Conservation (phyloP, 1,284 basidiomycete species). For the Pseudozyma tsukubaensis region DNA sequence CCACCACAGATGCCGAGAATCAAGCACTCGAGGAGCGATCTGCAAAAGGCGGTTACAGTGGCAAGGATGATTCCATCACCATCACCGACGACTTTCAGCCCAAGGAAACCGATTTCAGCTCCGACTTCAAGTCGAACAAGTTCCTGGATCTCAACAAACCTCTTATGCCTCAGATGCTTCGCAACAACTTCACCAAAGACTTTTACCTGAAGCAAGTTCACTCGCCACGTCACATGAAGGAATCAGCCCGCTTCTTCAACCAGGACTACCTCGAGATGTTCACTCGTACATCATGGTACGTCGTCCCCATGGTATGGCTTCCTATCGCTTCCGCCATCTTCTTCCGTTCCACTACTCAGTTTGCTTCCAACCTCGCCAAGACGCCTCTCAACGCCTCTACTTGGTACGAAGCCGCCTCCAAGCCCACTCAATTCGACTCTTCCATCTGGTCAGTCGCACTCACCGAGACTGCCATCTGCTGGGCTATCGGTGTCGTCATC, state of each 20-base stretch:
- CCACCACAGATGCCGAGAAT: conserved; percentile 46
- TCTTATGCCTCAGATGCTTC: conserved; percentile 84
- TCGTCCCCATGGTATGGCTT: conserved; percentile 90
- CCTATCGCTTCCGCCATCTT: conserved; percentile 87
- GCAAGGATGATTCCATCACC: conserved; percentile 72
- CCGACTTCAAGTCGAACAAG: conserved; percentile 79
- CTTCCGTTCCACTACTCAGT: conserved; percentile 83
- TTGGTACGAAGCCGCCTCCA: conserved; percentile 71
- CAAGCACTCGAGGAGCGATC: conserved; percentile 23
- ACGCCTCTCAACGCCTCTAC: conserved; percentile 33
- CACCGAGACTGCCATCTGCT: conserved; percentile 71
- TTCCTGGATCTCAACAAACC: conserved; percentile 93
- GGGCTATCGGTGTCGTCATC: conserved; percentile 86
- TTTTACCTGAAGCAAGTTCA: conserved; percentile 98
- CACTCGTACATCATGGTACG: conserved; percentile 92
- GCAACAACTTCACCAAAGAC: conserved; percentile 86
- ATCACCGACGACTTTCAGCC: conserved; percentile 72
- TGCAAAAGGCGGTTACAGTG: conserved; percentile 52
- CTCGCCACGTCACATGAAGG: conserved; percentile 85
- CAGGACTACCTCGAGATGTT: conserved; percentile 84
- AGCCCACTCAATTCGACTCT: conserved; percentile 67
- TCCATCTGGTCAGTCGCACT: conserved; percentile 38
- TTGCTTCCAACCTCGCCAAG: conserved; percentile 68
- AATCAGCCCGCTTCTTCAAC: conserved; percentile 89
- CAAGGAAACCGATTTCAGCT: conserved; percentile 56